Conservation (phyloP, 768 basidiomycete species). For the Leccinum aurantiacum region DNA sequence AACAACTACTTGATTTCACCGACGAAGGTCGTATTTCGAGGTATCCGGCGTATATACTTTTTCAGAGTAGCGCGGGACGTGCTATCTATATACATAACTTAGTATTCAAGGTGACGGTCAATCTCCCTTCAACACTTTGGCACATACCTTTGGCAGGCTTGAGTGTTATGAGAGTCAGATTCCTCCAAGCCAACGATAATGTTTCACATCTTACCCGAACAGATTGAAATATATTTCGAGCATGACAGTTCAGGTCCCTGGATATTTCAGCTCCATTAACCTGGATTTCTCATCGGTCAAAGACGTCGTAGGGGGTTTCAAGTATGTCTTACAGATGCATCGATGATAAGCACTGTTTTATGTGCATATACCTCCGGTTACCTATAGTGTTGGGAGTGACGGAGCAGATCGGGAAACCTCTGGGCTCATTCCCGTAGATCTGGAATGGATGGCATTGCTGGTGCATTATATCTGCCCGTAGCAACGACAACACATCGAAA, state of each 20-base stretch:
- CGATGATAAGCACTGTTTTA: slow-evolving; percentile 44
- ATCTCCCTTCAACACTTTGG: too few species aligned
- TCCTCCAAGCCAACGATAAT: background rate
- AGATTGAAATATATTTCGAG: slow-evolving; percentile 11
- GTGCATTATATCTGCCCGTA: slow-evolving; percentile 12
- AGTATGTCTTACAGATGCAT: slow-evolving; percentile 19
- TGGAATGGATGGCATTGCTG: slow-evolving; percentile 16
- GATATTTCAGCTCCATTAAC: slow-evolving; percentile 12
- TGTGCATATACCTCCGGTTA: slow-evolving; percentile 36
- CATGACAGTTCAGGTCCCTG: slow-evolving; percentile 14
- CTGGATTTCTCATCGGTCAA: background rate
- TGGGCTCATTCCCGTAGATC: slow-evolving; percentile 15
- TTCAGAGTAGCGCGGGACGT: too few species aligned
- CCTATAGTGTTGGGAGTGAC: slow-evolving; percentile 45
- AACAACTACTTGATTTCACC: too few species aligned
- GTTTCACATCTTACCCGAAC: slow-evolving; percentile 8
- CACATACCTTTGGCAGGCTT: too few species aligned
- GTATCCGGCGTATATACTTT: too few species aligned
- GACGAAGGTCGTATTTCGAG: too few species aligned
- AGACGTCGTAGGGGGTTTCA: background rate
- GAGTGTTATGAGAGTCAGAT: background rate
- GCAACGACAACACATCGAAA: slow-evolving; percentile 18
- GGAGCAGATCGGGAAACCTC: slow-evolving; percentile 35
- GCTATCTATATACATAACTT: too few species aligned
- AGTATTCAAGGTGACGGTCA: too few species aligned